These are phyloP conservation scores for Primulina tabacum DNA, from an alignment of 257 asterid species.

Conservation along the genomic window DNA sequence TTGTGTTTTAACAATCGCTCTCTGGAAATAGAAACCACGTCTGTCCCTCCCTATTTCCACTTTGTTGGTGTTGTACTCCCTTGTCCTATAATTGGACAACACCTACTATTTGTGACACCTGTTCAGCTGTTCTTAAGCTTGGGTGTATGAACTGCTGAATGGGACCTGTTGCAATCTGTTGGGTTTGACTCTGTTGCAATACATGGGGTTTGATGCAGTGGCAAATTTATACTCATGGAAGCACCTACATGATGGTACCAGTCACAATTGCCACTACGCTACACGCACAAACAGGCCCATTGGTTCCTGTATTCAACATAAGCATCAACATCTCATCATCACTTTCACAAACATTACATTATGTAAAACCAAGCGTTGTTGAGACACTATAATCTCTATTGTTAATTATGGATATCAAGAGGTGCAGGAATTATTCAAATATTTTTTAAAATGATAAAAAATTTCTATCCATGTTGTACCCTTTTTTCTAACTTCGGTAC, in stretches of 20 bases:
- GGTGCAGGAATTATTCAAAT: no score
- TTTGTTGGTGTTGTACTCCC: conserved; percentile 4
- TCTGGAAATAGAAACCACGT: background rate
- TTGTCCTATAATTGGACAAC: background rate
- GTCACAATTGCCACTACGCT: background rate
- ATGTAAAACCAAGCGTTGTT: background rate
- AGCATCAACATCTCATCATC: background rate
- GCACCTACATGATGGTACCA: background rate
- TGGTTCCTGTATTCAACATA: background rate
- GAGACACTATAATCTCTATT: background rate
- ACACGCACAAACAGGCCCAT: background rate
- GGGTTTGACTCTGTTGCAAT: background rate
- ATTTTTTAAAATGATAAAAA: no score
- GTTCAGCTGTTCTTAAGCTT: background rate
- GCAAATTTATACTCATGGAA: background rate
- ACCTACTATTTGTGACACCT: background rate
- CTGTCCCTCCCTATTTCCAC: background rate
- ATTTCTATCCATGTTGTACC: no score
- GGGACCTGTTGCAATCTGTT: background rate
- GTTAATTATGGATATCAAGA: no score
- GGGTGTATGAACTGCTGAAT: background rate
- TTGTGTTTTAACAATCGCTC: background rate
- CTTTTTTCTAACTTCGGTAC: no score
- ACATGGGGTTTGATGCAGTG: background rate
- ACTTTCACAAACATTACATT: background rate